These are phyloP conservation scores for Holtermannia corniformis DNA, from an alignment of 768 basidiomycete genomes.

Conservation along the genomic window DNA sequence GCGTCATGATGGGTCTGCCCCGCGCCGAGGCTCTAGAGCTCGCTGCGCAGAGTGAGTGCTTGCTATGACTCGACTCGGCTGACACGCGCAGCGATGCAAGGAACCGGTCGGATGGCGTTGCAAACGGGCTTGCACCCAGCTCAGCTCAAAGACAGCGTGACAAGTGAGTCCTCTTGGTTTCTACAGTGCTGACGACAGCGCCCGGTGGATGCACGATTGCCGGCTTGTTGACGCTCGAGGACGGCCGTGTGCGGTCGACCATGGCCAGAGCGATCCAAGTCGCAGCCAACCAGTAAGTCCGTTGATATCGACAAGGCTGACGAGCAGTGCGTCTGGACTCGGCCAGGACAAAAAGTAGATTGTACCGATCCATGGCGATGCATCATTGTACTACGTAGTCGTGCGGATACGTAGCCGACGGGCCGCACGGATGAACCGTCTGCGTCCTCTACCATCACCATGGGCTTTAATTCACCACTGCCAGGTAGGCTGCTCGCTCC, in stretches of 20 bases:
- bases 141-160: conserved; percentile 93
- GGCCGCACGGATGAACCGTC: not conserved
- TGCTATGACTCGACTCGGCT: not conserved
- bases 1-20: conserved; percentile 99
- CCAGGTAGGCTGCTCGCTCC: not conserved
- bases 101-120: conserved; percentile 89
- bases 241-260: conserved; percentile 83
- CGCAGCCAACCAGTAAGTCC: conserved; percentile 52
- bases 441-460: not conserved
- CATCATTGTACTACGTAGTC: no score
- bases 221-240: conserved; percentile 87
- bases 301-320: not conserved
- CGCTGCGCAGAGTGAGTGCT: conserved; percentile 76
- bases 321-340: conserved; percentile 31
- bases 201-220: conserved; percentile 93
- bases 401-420: no score
- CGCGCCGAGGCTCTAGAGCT: conserved; percentile 86
- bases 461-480: not conserved
- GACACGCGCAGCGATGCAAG: conserved; percentile 70
- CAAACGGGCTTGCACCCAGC: conserved; percentile 86
- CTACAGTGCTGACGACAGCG: conserved; percentile 47
- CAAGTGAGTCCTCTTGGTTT: conserved; percentile 54
- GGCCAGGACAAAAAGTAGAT: conserved; percentile 36
- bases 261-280: conserved; percentile 91
- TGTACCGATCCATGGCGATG: not conserved